phyloP scores from a whole-genome alignment of 352 stramenopile species.

The Hyaloperonospora arabidopsidis region DNA sequence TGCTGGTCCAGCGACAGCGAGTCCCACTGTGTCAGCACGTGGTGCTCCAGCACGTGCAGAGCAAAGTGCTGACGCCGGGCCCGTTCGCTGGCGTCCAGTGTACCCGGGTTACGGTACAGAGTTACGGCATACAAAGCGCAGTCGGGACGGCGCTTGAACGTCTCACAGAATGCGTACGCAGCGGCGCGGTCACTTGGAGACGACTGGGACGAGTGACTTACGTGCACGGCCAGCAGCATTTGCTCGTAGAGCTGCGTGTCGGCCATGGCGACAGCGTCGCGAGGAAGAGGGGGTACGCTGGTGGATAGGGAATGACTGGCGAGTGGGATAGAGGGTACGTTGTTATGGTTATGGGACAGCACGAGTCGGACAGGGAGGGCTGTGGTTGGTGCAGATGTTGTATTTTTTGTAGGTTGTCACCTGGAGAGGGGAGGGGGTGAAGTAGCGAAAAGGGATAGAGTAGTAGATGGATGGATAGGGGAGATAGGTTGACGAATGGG shows the following conservation, averaged over 20 bases:
- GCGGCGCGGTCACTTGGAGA: constrained; percentile 35
- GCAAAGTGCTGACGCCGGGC: constrained; percentile 69
- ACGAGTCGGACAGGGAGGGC: constrained; percentile 1
- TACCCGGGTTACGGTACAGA: constrained; percentile 52
- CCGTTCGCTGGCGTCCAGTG: constrained; percentile 28
- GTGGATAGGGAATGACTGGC: constrained; percentile 8
- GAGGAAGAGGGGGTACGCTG: constrained; percentile 18
- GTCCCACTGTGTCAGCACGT: constrained; percentile 55
- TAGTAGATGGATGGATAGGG: too few species aligned
- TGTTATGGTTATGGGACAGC: background rate
- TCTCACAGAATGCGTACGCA: constrained; percentile 67
- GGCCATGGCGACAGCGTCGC: too few species aligned
- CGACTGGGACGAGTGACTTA: constrained; percentile 56
- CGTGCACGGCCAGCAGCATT: constrained; percentile 61
- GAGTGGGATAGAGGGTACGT: background rate
- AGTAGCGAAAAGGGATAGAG: too few species aligned
- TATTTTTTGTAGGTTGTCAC: too few species aligned
- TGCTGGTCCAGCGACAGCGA: constrained; percentile 37
- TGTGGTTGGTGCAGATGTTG: too few species aligned
- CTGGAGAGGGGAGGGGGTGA: too few species aligned
- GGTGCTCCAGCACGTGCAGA: constrained; percentile 68
- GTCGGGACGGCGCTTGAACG: constrained; percentile 62
- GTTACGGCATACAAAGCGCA: constrained; percentile 66
- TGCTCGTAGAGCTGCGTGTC: constrained; percentile 64
- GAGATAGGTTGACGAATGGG: too few species aligned